Percentiles rank a stretch among this genome's conserved stretches.
These are phyloP conservation scores for Ceratocystis alfenasii DNA, from an alignment of 2,329 filamentous ascomycete species.

Conservation along the genomic window DNA sequence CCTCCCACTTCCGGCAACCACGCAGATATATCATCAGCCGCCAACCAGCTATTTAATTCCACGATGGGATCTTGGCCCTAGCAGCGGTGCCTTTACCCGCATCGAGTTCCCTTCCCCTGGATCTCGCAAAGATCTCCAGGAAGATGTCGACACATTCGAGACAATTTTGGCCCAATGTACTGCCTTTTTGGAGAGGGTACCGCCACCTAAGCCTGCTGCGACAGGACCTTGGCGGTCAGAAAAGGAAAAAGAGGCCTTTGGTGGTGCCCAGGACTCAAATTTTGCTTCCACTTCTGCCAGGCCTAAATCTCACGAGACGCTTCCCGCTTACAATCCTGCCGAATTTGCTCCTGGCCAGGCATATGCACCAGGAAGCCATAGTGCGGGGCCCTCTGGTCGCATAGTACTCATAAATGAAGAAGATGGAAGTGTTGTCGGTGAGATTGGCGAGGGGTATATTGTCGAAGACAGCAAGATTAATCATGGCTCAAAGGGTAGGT, in stretches of 20 bases:
- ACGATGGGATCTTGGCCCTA: conserved; percentile 81
- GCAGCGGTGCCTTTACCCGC: conserved; percentile 79
- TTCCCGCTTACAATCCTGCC: conserved; percentile 65
- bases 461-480: conserved; percentile 64
- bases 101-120: conserved; percentile 77
- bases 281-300: not conserved
- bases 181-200: conserved; percentile 77
- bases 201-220: conserved; percentile 40
- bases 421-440: conserved; percentile 87
- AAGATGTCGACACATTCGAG: conserved; percentile 92
- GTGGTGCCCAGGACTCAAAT: not conserved
- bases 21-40: conserved; percentile 93
- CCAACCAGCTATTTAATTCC: conserved; percentile 89
- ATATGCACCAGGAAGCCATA: conserved; percentile 54
- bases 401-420: conserved; percentile 93
- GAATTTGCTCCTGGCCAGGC: conserved; percentile 69
- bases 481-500: conserved; percentile 79
- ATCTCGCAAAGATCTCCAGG: conserved; percentile 61
- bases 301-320: conserved; percentile 32
- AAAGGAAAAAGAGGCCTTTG: conserved; percentile 32
- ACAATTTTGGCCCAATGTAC: conserved; percentile 97
- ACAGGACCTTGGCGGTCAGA: conserved; percentile 27
- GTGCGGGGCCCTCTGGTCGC: conserved; percentile 47
- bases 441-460: conserved; percentile 72
- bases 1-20: conserved; percentile 82